Evolutionary conservation across 306 rosid species (phyloP).

Genomic region (Styphnolobium japonicum): DNA sequence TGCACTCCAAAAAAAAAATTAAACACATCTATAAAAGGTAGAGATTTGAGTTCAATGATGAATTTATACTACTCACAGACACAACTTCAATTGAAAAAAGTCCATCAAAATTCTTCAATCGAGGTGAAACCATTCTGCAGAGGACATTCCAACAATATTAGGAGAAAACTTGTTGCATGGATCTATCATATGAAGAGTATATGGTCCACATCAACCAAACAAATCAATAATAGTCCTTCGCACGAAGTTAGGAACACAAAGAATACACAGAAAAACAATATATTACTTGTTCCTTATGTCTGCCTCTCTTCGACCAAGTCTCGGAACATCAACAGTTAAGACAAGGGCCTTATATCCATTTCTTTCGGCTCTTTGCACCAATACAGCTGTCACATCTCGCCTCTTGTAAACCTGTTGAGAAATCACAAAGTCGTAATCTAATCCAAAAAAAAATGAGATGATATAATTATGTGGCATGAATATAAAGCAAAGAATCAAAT

Average conservation of each 20-base stretch:
- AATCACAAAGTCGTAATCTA: neutral
- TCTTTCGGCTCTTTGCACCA: slow-evolving; percentile 60
- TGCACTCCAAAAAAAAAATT: neutral
- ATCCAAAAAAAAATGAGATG: neutral
- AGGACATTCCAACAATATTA: neutral
- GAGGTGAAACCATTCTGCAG: slow-evolving; percentile 56
- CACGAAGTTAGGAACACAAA: neutral
- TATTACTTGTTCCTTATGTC: slow-evolving; percentile 62
- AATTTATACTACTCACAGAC: slow-evolving; percentile 44
- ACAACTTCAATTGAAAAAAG: slow-evolving; percentile 35
- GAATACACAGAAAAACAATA: neutral
- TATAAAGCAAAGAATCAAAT: neutral
- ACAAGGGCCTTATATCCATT: slow-evolving; percentile 62
- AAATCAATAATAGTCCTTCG: neutral
- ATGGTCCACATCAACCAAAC: neutral
- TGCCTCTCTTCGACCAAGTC: slow-evolving; percentile 69
- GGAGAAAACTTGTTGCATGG: neutral
- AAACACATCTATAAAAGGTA: neutral
- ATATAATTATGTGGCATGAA: neutral
- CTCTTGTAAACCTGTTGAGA: slow-evolving; percentile 48
- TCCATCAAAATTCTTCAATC: slow-evolving; percentile 59
- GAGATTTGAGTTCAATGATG: neutral
- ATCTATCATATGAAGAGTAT: neutral
- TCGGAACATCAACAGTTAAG: slow-evolving; percentile 57
- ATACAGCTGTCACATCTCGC: slow-evolving; percentile 46